These are phyloP conservation scores for Xanthoparmelia taractica DNA, from an alignment of 495 filamentous ascomycete genomes.

Conservation along the genomic window DNA sequence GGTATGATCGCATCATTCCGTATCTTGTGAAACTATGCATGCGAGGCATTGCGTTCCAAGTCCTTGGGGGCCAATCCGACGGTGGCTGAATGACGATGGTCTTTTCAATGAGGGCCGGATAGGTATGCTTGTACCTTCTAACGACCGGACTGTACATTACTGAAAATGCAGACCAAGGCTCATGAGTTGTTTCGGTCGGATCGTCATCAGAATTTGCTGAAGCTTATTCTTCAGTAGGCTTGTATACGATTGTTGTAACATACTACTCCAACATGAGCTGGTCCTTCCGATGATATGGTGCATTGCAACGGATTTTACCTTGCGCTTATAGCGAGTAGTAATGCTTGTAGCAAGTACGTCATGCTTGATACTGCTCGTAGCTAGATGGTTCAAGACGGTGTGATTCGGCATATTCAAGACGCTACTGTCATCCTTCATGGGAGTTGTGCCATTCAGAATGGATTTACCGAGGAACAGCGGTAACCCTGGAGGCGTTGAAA, in stretches of 20 bases:
- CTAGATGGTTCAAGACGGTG: conserved; percentile 91
- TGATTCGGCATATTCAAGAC: conserved; percentile 95
- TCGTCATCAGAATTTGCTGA: conserved; percentile 5
- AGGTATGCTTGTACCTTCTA: neutral
- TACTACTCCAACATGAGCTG: conserved; percentile 51
- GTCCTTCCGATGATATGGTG: conserved; percentile 6
- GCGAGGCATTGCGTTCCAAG: neutral
- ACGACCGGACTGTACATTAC: neutral
- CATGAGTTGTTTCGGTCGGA: neutral
- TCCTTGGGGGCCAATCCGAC: neutral
- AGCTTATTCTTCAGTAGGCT: conserved; percentile 54
- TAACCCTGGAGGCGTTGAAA: conserved; percentile 74
- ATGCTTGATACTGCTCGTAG: conserved; percentile 98
- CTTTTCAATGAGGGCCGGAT: neutral
- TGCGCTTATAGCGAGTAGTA: conserved; percentile 91
- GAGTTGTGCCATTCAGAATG: conserved; percentile 79
- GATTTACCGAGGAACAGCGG: conserved; percentile 91
- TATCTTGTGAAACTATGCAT: neutral
- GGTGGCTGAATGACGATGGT: neutral
- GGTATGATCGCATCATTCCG: neutral
- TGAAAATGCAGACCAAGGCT: neutral
- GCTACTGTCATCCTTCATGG: conserved; percentile 96
- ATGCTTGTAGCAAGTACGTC: conserved; percentile 93
- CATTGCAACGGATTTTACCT: conserved; percentile 48
- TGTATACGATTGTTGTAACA: conserved; percentile 95